phyloP scores from a whole-genome alignment of 352 stramenopile species.

The Phytophthora europaea region DNA sequence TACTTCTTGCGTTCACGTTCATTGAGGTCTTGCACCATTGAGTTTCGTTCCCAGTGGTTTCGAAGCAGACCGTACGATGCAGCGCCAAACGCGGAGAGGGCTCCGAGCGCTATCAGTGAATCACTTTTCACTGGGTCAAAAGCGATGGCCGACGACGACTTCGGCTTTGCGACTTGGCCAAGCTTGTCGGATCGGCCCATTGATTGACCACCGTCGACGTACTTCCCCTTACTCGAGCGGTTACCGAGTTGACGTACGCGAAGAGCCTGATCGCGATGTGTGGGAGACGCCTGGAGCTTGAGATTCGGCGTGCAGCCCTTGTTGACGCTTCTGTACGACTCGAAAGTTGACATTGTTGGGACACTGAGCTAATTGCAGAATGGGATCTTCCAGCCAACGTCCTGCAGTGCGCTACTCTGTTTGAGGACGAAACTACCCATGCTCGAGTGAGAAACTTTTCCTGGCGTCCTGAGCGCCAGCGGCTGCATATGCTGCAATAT shows the following conservation, averaged over 20 bases:
- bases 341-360: slow-evolving; percentile 13
- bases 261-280: background rate
- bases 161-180: background rate
- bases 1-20: background rate
- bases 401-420: background rate
- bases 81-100: slow-evolving; percentile 13
- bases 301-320: background rate
- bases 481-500: background rate
- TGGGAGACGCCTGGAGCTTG: background rate
- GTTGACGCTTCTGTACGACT: slow-evolving; percentile 4
- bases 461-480: slow-evolving; percentile 4
- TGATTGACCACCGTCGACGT: background rate
- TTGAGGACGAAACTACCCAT: slow-evolving; percentile 7
- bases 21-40: slow-evolving; percentile 3
- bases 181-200: background rate
- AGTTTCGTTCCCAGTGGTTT: slow-evolving; percentile 12
- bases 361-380: background rate
- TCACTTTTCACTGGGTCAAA: background rate
- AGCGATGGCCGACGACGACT: background rate
- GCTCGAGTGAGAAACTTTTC: background rate
- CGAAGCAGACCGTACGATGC: slow-evolving; percentile 15
- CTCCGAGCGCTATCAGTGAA: slow-evolving; percentile 6
- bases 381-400: background rate
- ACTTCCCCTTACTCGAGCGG: background rate
- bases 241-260: background rate